These are phyloP conservation scores for Penicillium dipodomyicola DNA, from an alignment of 495 filamentous ascomycete species.

Conservation along the genomic window DNA sequence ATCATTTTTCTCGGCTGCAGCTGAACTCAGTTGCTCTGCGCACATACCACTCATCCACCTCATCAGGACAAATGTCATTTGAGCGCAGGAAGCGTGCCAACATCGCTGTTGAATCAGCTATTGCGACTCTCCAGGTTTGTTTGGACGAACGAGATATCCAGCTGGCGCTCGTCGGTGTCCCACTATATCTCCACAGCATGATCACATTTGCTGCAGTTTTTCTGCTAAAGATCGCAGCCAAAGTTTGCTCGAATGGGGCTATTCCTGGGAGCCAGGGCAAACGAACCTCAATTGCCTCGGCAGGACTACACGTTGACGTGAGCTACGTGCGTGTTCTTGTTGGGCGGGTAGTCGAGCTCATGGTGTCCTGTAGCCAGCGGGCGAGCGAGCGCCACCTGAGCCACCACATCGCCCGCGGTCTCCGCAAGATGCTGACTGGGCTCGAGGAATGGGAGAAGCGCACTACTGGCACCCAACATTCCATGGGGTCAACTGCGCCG, in stretches of 20 bases:
- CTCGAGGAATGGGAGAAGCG: conserved; percentile 49
- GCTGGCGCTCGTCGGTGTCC: conserved; percentile 49
- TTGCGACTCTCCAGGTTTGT: conserved; percentile 48
- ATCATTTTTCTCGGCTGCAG: conserved; percentile 56
- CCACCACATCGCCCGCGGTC: conserved; percentile 51
- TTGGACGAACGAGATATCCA: conserved; percentile 53
- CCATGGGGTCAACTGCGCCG: conserved; percentile 20
- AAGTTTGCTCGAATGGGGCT: conserved; percentile 37
- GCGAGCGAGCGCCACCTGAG: conserved; percentile 55
- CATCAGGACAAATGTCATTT: conserved; percentile 47
- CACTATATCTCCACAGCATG: conserved; percentile 56
- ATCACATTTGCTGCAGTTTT: conserved; percentile 57
- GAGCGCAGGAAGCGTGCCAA: conserved; percentile 54
- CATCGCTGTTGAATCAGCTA: conserved; percentile 54
- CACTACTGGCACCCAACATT: conserved; percentile 24
- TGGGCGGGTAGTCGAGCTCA: conserved; percentile 45
- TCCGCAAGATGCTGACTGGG: conserved; percentile 52
- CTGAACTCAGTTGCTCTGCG: conserved; percentile 58
- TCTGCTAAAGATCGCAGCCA: conserved; percentile 51
- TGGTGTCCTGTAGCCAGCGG: conserved; percentile 47
- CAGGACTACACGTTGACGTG: conserved; percentile 41
- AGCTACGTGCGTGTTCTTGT: conserved; percentile 46
- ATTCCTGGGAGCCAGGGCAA: conserved; percentile 26
- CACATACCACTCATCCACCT: conserved; percentile 49
- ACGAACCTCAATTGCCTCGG: conserved; percentile 46